Percentiles rank a stretch among this genome's conserved stretches.
Conservation (phyloP, 2,329 filamentous ascomycete genomes). For the Fusarium tanahbumbuense region DNA sequence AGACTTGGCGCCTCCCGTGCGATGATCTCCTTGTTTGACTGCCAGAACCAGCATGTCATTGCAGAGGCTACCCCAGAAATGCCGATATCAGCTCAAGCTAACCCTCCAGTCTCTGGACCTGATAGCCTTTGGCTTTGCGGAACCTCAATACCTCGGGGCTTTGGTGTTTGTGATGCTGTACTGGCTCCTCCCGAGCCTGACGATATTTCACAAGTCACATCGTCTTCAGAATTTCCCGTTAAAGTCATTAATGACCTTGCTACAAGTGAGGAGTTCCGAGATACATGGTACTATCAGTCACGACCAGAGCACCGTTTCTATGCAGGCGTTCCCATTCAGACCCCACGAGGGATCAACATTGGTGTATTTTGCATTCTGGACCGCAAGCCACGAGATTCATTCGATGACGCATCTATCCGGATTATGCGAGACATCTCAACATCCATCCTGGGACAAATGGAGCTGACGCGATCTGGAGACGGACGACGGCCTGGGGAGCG, state of each 20-base stretch:
- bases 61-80: constrained; percentile 61
- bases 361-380: constrained; percentile 53
- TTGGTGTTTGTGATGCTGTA: constrained; percentile 47
- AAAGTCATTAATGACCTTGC: constrained; percentile 51
- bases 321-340: constrained; percentile 55
- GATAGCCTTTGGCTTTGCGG: constrained; percentile 48
- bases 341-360: constrained; percentile 55
- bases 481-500: constrained; percentile 49
- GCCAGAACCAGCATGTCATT: constrained; percentile 60
- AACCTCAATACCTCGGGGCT: constrained; percentile 46
- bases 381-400: constrained; percentile 14
- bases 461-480: constrained; percentile 45
- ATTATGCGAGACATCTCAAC: constrained; percentile 46
- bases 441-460: constrained; percentile 53
- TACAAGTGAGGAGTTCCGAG: constrained; percentile 44
- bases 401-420: constrained; percentile 47
- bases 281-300: constrained; percentile 36
- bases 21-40: constrained; percentile 64
- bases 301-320: constrained; percentile 53
- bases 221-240: constrained; percentile 44
- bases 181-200: constrained; percentile 12
- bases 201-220: background rate
- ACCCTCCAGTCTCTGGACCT: constrained; percentile 33
- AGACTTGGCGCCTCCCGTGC: constrained; percentile 57
- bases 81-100: constrained; percentile 47